Evolutionary conservation across 2,329 filamentous ascomycete genomes (phyloP), one percentile per base, ranked within the genome.

Genomic region (Fusarium continuum): DNA sequence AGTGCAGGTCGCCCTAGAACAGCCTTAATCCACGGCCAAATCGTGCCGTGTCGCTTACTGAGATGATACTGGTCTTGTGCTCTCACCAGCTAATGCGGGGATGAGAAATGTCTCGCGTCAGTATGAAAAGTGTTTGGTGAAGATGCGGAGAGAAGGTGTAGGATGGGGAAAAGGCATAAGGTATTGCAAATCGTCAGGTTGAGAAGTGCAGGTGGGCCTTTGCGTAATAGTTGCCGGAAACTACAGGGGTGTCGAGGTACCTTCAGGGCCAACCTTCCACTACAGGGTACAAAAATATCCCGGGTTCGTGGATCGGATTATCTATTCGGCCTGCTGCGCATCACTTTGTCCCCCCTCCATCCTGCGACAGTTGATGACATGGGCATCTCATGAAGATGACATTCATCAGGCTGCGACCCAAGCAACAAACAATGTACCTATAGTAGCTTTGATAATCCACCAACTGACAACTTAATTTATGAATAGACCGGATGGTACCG

Each of bases 1-100:
- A 69, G 77, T 79, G 77, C 77, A 79, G 76, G 76, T 74, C 77
- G 76, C 71, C 75, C 71, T 69, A 45, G 51, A 73, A 72, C 67
- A 77, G 75, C 72, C 77, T 68, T 65, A 19, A 70, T 70, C 70
- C 50, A 64, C 55, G 39, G 61, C 58, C 45, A 47, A 64, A 69
- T 60, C 59, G 58, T 50, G 45, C 54, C 55, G 53, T 43, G 16
- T 56, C 34, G 45, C 28, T 43, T 44, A 25, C 17, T 19, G 17
- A 35, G 29, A 52, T 36, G 29, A 54, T 36, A 31, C 39, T 54
- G 45, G 25, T 31, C 47, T 47, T 34, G 23, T 56, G 41, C 44
- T 56, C 35, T 52, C 47, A 29, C 56, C 64, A 38, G 40, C 44
- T 19, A 19, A 47, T 52, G 40, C 25, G 50, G 49, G 51, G 43